Percentiles rank a stretch among this genome's conserved stretches.
phyloP scores from a whole-genome alignment of 2,329 filamentous ascomycete species.

The Colletotrichum paranaense region DNA sequence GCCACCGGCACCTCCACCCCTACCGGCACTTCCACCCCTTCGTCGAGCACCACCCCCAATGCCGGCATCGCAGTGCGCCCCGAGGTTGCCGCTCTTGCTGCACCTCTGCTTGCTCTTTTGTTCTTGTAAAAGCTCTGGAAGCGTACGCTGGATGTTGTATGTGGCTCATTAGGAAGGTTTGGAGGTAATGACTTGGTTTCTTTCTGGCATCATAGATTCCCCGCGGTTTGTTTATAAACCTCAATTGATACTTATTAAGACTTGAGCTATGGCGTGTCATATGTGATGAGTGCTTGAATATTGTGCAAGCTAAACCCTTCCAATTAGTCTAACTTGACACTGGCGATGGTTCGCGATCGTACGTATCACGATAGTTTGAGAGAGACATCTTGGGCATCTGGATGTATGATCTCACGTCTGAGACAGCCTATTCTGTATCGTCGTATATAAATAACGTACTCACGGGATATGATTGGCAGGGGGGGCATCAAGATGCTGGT shows the following conservation, averaged over 20 bases:
- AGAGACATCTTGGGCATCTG: too few relatives aligned
- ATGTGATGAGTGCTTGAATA: background rate
- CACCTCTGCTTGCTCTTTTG: slow-evolving; percentile 33
- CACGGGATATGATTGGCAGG: too few relatives aligned
- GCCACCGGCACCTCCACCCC: slow-evolving; percentile 34
- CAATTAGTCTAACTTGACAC: background rate
- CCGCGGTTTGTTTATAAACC: slow-evolving; percentile 26
- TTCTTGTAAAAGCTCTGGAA: slow-evolving; percentile 30
- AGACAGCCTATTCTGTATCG: too few relatives aligned
- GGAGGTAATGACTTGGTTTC: slow-evolving; percentile 33
- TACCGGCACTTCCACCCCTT: slow-evolving; percentile 10
- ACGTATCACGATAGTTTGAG: too few relatives aligned
- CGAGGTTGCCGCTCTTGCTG: slow-evolving; percentile 17
- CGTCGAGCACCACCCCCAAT: slow-evolving; percentile 44
- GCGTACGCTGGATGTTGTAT: slow-evolving; percentile 2
- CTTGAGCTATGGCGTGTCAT: background rate
- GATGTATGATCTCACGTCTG: too few relatives aligned
- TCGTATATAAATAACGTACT: too few relatives aligned
- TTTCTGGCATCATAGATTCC: slow-evolving; percentile 32
- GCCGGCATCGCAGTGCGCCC: slow-evolving; percentile 33
- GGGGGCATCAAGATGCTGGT: too few relatives aligned
- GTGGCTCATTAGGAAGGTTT: slow-evolving; percentile 18
- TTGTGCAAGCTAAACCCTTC: background rate
- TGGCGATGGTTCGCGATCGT: too few relatives aligned
- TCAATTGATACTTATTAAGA: slow-evolving; percentile 14